These are phyloP conservation scores for Sporothrix phasma DNA, from an alignment of 2,329 filamentous ascomycete genomes.

Conservation along the genomic window DNA sequence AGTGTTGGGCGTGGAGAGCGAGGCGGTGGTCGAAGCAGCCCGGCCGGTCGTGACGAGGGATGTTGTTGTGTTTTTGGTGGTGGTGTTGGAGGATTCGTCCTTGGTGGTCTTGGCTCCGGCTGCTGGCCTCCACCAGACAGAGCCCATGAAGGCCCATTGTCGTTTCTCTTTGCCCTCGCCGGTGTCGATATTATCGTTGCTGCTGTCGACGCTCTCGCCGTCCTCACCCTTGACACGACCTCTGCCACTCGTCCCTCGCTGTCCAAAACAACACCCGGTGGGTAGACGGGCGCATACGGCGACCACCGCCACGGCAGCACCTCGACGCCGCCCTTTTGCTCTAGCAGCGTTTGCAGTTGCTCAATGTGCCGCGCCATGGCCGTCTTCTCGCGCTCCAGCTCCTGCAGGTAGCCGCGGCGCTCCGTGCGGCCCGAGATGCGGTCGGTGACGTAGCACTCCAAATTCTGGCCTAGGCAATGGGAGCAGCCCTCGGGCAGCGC, in stretches of 20 bases:
- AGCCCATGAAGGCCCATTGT: slow-evolving; percentile 29
- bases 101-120: not conserved
- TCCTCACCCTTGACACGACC: not conserved
- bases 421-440: slow-evolving; percentile 75
- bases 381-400: slow-evolving; percentile 62
- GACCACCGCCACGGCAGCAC: slow-evolving; percentile 41
- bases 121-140: slow-evolving; percentile 25
- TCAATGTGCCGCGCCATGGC: slow-evolving; percentile 56
- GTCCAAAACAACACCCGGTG: slow-evolving; percentile 24
- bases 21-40: not conserved
- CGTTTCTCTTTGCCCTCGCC: not conserved
- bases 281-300: slow-evolving; percentile 24
- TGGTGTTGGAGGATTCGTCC: too few relatives aligned
- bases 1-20: not conserved
- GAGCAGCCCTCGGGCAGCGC: slow-evolving; percentile 70
- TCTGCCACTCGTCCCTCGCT: slow-evolving; percentile 20
- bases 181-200: not conserved
- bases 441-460: slow-evolving; percentile 77
- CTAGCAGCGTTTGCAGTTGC: slow-evolving; percentile 57
- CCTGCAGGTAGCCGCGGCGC: slow-evolving; percentile 66
- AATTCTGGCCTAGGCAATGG: slow-evolving; percentile 65
- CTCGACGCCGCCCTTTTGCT: slow-evolving; percentile 47
- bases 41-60: not conserved
- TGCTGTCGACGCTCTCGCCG: not conserved
- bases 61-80: not conserved